A percentile compares a stretch with the other conserved stretches of the same genome.
Conservation (phyloP, 768 basidiomycete genomes). For the Cystofilobasidium macerans region DNA sequence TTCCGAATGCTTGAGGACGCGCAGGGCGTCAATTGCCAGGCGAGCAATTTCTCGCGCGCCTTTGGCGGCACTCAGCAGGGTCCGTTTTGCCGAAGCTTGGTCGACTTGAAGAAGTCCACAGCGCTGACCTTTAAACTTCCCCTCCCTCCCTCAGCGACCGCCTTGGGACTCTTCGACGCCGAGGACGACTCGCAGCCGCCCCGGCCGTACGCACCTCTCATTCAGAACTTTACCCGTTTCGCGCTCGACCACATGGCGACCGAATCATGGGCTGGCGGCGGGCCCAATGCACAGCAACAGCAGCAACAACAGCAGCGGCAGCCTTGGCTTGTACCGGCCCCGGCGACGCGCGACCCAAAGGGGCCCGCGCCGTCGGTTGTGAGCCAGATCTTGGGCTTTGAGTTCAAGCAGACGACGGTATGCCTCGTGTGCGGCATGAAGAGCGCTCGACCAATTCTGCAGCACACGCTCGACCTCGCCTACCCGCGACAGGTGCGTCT, state of each 20-base stretch:
- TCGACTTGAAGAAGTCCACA: no score
- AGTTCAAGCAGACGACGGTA: constrained; percentile 60
- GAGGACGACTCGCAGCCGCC: constrained; percentile 54
- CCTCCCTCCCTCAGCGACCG: constrained; percentile 42
- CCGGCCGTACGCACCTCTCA: constrained; percentile 75
- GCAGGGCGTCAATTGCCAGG: constrained; percentile 82
- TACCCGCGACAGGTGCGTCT: constrained; percentile 63
- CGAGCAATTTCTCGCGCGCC: constrained; percentile 92
- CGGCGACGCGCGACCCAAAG: constrained; percentile 31
- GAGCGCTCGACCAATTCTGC: constrained; percentile 62
- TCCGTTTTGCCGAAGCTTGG: constrained; percentile 35
- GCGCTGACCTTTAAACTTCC: no score
- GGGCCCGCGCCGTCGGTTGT: constrained; percentile 55
- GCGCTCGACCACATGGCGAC: constrained; percentile 69
- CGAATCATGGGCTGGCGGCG: constrained; percentile 49
- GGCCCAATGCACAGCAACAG: no score
- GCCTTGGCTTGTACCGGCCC: constrained; percentile 43
- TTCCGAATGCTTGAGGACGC: constrained; percentile 95
- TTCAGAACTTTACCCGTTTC: constrained; percentile 91
- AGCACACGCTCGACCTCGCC: constrained; percentile 71
- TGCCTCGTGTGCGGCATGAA: constrained; percentile 65
- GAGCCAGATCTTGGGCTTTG: constrained; percentile 73
- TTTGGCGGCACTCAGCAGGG: constrained; percentile 80
- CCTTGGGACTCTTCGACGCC: constrained; percentile 81
- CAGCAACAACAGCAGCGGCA: no score